Evolutionary conservation across 1,284 basidiomycete species (phyloP), one percentile per base, ranked within the genome.

Genomic region (Cutaneotrichosporon spelunceum): DNA sequence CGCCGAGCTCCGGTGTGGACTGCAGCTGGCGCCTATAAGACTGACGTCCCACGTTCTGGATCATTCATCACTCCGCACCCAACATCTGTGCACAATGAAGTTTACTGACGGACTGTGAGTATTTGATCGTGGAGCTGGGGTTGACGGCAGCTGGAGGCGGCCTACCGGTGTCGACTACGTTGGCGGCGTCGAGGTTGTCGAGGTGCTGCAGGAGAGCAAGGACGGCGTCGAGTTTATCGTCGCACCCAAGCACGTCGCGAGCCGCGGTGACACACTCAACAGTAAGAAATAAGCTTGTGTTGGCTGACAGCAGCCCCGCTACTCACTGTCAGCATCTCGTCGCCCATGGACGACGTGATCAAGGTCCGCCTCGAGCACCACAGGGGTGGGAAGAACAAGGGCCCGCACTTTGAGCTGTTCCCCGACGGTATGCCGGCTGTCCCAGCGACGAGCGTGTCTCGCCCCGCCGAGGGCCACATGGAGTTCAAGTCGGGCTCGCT

Each of bases 291-390:
- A 86, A 84, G 50, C 83, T 87, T 56, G 87, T 85, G 30, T 66
- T 30, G 5, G 29, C 60, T 62, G 34, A 62, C 56, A 13, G 2
- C 8, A 83, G 83, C 53, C 85, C 85, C 86, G 9, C 77, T 88
- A 1, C 70, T 88, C 53, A 85, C 81, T 56, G 79, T 88, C 58
- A 82, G 82, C 34, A 79, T 89, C 7, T 81, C 86, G 67, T 86
- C 86, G 6, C 87, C 87, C 0, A 85, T 84, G 2, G 83, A 87
- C 68, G 85, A 86, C 54, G 84, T 88, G 11, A 81, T 89, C 64
- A 70, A 68, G 55, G 69, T 76, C 34, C 60, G 66, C 30, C 56
- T 88, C 65, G 81, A 85, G 58, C 86, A 87, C 73, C 85, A 87
- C 78, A 81, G 81, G 61, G 72, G 73, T 63, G 75, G 82, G 63